phyloP scores from a whole-genome alignment of 768 basidiomycete species.

The Collybiopsis confluens region DNA sequence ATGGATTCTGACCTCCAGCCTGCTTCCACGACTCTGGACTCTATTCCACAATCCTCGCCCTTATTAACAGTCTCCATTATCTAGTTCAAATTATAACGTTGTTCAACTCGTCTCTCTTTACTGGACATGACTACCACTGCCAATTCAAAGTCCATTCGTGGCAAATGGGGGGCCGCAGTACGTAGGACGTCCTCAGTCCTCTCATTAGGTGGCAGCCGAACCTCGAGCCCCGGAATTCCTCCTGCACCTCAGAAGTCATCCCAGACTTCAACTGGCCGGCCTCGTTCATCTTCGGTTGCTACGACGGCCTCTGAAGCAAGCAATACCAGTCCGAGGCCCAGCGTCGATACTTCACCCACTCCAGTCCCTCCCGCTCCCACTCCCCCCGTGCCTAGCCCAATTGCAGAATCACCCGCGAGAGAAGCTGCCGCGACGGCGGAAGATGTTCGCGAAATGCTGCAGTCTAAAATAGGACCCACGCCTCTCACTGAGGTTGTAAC shows the following conservation, averaged over 20 bases:
- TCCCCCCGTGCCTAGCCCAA: conserved; percentile 39
- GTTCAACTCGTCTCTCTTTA: not conserved
- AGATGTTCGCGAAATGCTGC: conserved; percentile 8
- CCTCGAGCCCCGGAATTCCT: not conserved
- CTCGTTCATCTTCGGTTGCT: not conserved
- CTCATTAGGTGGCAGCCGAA: not conserved
- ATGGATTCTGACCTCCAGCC: not conserved
- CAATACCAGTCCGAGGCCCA: not conserved
- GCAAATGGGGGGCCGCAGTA: not conserved
- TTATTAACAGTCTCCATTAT: not conserved
- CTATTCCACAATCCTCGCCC: not conserved
- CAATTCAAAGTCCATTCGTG: not conserved
- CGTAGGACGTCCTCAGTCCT: conserved; percentile 6
- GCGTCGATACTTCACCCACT: not conserved
- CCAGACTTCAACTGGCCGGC: not conserved
- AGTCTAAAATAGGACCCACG: conserved; percentile 30
- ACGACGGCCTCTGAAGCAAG: not conserved
- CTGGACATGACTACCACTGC: not conserved
- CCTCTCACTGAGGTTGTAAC: conserved; percentile 33
- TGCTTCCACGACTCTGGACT: not conserved
- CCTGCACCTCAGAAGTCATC: not conserved
- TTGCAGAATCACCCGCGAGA: conserved; percentile 44
- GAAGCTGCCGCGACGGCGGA: conserved; percentile 7
- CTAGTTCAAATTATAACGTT: not conserved
- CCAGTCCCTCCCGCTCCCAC: not conserved